Conservation (phyloP, 495 filamentous ascomycete species). For the Thozetella sp. region DNA sequence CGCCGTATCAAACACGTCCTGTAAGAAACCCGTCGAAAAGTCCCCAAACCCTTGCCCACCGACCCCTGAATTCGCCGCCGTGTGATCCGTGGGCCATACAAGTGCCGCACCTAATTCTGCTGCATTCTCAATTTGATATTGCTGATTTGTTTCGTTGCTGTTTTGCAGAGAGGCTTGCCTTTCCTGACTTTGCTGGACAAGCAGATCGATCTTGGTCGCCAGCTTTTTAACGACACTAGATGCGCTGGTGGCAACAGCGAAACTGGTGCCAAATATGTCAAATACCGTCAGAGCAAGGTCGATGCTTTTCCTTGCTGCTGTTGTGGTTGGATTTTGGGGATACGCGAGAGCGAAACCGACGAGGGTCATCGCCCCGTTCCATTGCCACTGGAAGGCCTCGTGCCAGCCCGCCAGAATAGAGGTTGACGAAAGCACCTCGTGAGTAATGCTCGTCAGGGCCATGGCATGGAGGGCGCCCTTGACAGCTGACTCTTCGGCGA, state of each 20-base stretch:
- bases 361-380: constrained; percentile 52
- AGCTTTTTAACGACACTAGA: constrained; percentile 34
- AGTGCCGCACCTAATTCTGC: no score
- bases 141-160: no score
- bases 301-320: constrained; percentile 34
- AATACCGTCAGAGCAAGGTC: constrained; percentile 41
- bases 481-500: constrained; percentile 31
- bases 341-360: constrained; percentile 50
- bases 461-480: constrained; percentile 49
- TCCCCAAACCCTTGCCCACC: no score
- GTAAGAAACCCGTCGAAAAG: no score
- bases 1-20: no score
- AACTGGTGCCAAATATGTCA: constrained; percentile 44
- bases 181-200: background rate
- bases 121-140: no score
- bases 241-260: constrained; percentile 43
- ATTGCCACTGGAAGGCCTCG: constrained; percentile 53
- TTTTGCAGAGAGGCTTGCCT: no score
- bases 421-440: constrained; percentile 47
- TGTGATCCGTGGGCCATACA: no score
- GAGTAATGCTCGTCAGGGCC: constrained; percentile 47
- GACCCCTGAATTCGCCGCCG: no score
- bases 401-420: constrained; percentile 48
- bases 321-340: constrained; percentile 25
- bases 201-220: constrained; percentile 10